phyloP scores from a whole-genome alignment of 495 filamentous ascomycete genomes.

The Tuber brumale region DNA sequence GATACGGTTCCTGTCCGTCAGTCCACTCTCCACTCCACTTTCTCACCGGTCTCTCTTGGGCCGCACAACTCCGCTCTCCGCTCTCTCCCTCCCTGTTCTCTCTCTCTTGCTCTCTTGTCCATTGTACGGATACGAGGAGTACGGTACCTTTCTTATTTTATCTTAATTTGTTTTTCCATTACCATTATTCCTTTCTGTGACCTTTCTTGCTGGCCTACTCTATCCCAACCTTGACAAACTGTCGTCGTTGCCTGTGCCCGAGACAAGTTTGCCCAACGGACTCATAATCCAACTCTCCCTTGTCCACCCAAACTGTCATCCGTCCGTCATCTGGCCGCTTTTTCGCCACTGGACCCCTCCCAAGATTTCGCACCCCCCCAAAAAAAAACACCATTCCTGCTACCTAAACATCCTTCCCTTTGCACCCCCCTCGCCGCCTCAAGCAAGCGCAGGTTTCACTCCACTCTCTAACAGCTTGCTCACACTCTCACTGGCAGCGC shows the following conservation, averaged over 20 bases:
- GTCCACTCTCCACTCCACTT: conserved; percentile 12
- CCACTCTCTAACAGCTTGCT: conserved; percentile 27
- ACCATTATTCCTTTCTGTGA: not conserved
- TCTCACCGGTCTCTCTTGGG: not conserved
- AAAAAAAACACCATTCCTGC: not conserved
- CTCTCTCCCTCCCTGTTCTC: conserved; percentile 16
- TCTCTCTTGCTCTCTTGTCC: conserved; percentile 10
- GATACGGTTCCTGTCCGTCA: conserved; percentile 31
- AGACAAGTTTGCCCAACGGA: conserved; percentile 29
- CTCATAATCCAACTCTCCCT: conserved; percentile 29
- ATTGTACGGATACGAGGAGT: not conserved
- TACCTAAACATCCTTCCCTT: conserved; percentile 17
- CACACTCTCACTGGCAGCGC: conserved; percentile 31
- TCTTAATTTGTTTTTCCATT: not conserved
- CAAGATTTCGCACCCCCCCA: not conserved
- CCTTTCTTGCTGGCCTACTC: conserved; percentile 19
- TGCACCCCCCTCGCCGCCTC: conserved; percentile 12
- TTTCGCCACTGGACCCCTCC: conserved; percentile 34
- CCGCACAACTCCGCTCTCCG: conserved; percentile 1
- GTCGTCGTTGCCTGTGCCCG: conserved; percentile 30
- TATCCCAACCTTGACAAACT: conserved; percentile 17
- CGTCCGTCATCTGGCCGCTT: conserved; percentile 15
- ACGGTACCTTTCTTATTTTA: not conserved
- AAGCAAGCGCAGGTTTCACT: conserved; percentile 22
- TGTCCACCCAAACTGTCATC: conserved; percentile 33